These are phyloP conservation scores for Xerocomus potaroensis DNA, from an alignment of 768 basidiomycete species.

Conservation along the genomic window DNA sequence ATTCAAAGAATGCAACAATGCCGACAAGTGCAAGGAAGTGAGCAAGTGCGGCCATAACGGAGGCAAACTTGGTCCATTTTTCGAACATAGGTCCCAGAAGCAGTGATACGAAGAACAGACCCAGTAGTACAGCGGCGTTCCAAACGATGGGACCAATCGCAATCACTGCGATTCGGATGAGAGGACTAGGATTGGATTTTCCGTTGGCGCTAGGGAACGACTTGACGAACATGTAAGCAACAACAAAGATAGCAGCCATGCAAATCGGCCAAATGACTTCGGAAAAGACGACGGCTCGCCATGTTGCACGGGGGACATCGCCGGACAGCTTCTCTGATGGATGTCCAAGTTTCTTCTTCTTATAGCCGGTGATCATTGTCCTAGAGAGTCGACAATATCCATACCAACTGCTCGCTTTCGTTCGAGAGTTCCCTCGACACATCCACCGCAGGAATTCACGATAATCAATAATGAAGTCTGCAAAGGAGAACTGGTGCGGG, in stretches of 20 bases:
- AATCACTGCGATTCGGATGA: conserved; percentile 86
- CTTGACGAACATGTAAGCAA: conserved; percentile 92
- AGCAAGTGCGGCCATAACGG: conserved; percentile 88
- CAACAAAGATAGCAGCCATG: conserved; percentile 68
- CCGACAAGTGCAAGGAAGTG: conserved; percentile 82
- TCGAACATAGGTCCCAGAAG: conserved; percentile 89
- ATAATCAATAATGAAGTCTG: conserved; percentile 98
- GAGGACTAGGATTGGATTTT: conserved; percentile 68
- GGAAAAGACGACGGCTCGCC: conserved; percentile 77
- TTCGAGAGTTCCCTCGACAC: conserved; percentile 95
- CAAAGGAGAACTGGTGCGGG: conserved; percentile 97
- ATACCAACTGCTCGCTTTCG: conserved; percentile 98
- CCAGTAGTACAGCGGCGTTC: conserved; percentile 85
- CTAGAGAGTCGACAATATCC: conserved; percentile 97
- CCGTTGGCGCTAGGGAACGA: conserved; percentile 72
- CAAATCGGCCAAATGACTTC: conserved; percentile 82
- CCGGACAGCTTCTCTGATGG: conserved; percentile 96
- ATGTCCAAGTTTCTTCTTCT: conserved; percentile 97
- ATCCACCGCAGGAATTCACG: conserved; percentile 99
- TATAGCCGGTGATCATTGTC: conserved; percentile 98
- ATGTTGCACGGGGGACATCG: conserved; percentile 88
- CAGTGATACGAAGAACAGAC: conserved; percentile 87
- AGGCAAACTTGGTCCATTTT: conserved; percentile 81
- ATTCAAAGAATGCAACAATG: conserved; percentile 87
- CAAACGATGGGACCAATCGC: conserved; percentile 91